Conservation (phyloP, 306 rosid genomes). For the Acacia confusa region DNA sequence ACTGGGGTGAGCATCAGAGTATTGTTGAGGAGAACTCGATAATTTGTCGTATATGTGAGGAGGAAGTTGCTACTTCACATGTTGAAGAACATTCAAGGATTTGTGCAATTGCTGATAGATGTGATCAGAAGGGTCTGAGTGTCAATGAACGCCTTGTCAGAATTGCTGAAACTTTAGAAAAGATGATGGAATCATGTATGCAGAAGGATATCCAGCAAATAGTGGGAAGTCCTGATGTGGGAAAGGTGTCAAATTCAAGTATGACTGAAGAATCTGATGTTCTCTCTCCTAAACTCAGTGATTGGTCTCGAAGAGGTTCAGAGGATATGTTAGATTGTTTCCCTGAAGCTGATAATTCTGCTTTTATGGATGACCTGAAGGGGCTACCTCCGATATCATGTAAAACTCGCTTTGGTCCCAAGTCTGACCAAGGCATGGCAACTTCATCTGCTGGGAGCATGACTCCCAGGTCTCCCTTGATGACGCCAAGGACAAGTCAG, state of each 20-base stretch:
- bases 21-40: conserved; percentile 75
- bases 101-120: conserved; percentile 94
- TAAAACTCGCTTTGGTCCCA: conserved; percentile 97
- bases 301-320: conserved; percentile 95
- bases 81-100: conserved; percentile 97
- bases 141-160: conserved; percentile 89
- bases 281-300: conserved; percentile 90
- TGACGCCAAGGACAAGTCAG: conserved; percentile 95
- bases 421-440: conserved; percentile 99
- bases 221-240: conserved; percentile 92
- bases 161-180: conserved; percentile 83
- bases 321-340: conserved; percentile 98
- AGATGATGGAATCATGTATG: conserved; percentile 69
- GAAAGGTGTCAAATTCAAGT: conserved; percentile 89
- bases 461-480: conserved; percentile 97
- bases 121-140: conserved; percentile 87
- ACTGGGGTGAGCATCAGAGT: conserved; percentile 80
- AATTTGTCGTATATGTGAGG: conserved; percentile 99
- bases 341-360: conserved; percentile 82
- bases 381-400: conserved; percentile 91
- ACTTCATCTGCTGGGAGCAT: conserved; percentile 98
- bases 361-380: conserved; percentile 88
- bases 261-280: conserved; percentile 93
- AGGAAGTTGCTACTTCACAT: conserved; percentile 84
- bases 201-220: conserved; percentile 83